These are phyloP conservation scores for Saccharum hybrid DNA, from an alignment of 202 grass and related monocot genomes.

Conservation along the genomic window DNA sequence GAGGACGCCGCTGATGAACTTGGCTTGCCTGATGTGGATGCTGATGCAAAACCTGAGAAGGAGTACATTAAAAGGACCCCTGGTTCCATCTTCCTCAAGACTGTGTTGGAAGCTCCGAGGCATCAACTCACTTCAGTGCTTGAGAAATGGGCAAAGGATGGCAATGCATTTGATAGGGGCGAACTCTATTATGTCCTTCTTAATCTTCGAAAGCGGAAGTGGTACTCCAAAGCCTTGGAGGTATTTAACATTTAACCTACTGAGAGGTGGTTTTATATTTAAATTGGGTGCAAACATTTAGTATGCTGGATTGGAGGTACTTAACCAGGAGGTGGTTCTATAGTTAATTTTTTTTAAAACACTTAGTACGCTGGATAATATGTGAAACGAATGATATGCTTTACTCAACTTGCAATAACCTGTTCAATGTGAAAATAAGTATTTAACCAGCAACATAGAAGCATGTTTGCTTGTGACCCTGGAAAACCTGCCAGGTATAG, in stretches of 20 bases:
- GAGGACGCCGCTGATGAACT: constrained; percentile 48
- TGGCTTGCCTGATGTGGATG: constrained; percentile 42
- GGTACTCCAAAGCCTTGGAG: constrained; percentile 74
- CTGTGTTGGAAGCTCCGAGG: constrained; percentile 46
- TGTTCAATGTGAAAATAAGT: neutral
- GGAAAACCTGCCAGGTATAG: neutral
- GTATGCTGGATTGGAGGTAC: neutral
- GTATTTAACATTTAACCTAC: constrained; percentile 44
- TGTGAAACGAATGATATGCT: neutral
- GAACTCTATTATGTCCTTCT: constrained; percentile 42
- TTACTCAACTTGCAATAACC: constrained; percentile 4
- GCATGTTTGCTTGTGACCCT: neutral
- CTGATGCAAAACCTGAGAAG: constrained; percentile 57
- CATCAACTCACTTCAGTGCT: constrained; percentile 36
- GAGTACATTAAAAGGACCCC: constrained; percentile 5
- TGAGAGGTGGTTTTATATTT: neutral
- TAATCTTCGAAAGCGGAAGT: constrained; percentile 51
- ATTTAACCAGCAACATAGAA: neutral
- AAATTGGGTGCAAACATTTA: constrained; percentile 7
- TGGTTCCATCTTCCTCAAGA: constrained; percentile 47
- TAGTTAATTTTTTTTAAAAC: neutral
- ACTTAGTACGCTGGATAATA: neutral
- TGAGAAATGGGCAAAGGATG: constrained; percentile 68
- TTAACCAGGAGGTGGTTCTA: neutral
- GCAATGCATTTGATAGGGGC: constrained; percentile 56